A percentile compares a stretch with the other conserved stretches of the same genome.
Evolutionary conservation across 2,329 filamentous ascomycete genomes (phyloP).

Genomic region (Diplodia seriata): DNA sequence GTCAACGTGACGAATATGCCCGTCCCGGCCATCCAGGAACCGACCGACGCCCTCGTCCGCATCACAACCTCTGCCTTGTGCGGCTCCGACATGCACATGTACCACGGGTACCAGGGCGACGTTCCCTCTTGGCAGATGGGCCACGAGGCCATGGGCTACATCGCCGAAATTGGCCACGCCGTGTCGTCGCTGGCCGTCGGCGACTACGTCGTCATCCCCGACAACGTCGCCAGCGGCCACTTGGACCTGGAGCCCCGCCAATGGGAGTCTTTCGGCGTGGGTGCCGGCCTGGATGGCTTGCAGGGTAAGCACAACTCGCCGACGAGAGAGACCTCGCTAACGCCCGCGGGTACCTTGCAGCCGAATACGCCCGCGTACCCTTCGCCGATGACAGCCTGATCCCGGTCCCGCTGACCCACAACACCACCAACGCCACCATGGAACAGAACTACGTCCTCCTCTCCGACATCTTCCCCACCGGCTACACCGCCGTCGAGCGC

Average conservation of each 20-base stretch:
- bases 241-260: slow-evolving; percentile 1
- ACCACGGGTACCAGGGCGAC: slow-evolving; percentile 36
- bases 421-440: slow-evolving; percentile 11
- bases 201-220: slow-evolving; percentile 35
- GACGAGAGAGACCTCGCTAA: too few species aligned
- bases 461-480: slow-evolving; percentile 51
- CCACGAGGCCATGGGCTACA: slow-evolving; percentile 35
- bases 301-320: background rate
- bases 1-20: slow-evolving; percentile 26
- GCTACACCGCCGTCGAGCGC: slow-evolving; percentile 48
- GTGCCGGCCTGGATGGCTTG: background rate
- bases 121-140: slow-evolving; percentile 17
- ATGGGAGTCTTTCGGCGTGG: background rate
- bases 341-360: background rate
- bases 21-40: slow-evolving; percentile 26
- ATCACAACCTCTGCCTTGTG: slow-evolving; percentile 48
- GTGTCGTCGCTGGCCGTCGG: slow-evolving; percentile 30
- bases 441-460: slow-evolving; percentile 40
- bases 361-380: slow-evolving; percentile 33
- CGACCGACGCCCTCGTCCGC: slow-evolving; percentile 48
- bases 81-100: slow-evolving; percentile 48
- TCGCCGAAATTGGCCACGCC: slow-evolving; percentile 33
- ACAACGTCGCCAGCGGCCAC: slow-evolving; percentile 30
- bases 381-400: slow-evolving; percentile 32
- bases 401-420: slow-evolving; percentile 3